These are phyloP conservation scores for Yamadazyma dushanensis DNA, from an alignment of 1,139 yeast genomes.

Conservation along the genomic window DNA sequence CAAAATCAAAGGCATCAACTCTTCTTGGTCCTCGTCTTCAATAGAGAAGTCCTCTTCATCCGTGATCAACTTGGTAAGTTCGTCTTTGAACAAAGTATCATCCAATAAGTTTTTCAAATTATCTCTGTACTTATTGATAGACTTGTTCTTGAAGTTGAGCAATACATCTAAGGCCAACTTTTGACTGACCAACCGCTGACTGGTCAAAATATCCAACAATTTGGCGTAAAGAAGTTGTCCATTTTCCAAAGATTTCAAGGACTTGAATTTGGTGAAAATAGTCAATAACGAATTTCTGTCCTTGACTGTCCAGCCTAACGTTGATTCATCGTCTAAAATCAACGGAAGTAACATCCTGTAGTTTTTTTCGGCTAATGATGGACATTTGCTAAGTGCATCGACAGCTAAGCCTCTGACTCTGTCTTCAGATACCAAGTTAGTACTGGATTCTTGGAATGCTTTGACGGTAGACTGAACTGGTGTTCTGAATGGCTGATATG, in stretches of 20 bases:
- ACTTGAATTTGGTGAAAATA: constrained; percentile 64
- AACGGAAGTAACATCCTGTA: constrained; percentile 57
- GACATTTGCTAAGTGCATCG: constrained; percentile 51
- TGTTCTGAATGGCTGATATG: constrained; percentile 21
- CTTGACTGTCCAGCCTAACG: constrained; percentile 51
- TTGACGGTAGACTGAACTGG: constrained; percentile 33
- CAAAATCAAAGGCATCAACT: constrained; percentile 69
- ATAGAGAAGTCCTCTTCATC: constrained; percentile 52
- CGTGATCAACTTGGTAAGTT: constrained; percentile 62
- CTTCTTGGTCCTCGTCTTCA: constrained; percentile 58
- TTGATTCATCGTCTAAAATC: constrained; percentile 34
- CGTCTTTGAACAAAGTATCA: constrained; percentile 84
- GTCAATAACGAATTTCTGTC: constrained; percentile 66
- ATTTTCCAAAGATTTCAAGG: constrained; percentile 54
- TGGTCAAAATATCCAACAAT: constrained; percentile 59
- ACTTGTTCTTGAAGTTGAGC: constrained; percentile 62
- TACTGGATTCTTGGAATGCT: constrained; percentile 32
- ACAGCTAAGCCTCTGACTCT: constrained; percentile 50
- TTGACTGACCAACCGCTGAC: constrained; percentile 64
- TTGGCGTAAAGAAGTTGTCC: constrained; percentile 55
- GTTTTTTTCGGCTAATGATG: constrained; percentile 67
- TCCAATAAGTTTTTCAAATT: constrained; percentile 75
- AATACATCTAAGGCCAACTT: constrained; percentile 70
- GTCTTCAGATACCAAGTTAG: constrained; percentile 32
- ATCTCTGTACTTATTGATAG: constrained; percentile 67